Conservation (phyloP, 2,329 filamentous ascomycete genomes). For the Pseudocercospora ulei region DNA sequence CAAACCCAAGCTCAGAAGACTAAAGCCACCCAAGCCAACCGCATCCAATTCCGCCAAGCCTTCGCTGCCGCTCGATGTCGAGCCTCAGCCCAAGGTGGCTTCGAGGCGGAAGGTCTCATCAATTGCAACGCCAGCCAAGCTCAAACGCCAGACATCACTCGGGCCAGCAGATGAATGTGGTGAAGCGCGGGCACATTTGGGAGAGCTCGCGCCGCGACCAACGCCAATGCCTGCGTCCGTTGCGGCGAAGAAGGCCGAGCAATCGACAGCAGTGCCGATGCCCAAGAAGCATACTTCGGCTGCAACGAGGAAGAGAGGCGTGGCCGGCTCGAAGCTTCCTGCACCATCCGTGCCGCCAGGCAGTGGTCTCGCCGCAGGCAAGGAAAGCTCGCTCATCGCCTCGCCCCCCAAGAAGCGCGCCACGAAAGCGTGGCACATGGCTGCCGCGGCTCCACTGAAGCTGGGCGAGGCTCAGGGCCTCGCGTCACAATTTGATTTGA, state of each 20-base stretch:
- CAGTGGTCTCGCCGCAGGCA: constrained; percentile 17
- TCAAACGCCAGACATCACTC: constrained; percentile 8
- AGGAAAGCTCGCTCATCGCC: constrained; percentile 26
- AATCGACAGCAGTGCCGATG: constrained; percentile 1
- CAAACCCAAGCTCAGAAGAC: constrained; percentile 28
- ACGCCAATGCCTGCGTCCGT: constrained; percentile 8
- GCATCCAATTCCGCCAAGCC: constrained; percentile 21
- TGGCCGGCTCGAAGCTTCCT: constrained; percentile 21
- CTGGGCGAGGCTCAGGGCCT: constrained; percentile 12
- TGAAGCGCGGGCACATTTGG: constrained; percentile 2
- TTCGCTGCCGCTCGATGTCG: constrained; percentile 5
- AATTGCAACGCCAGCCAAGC: constrained; percentile 33
- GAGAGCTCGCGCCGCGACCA: constrained; percentile 2
- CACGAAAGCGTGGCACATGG: constrained; percentile 11
- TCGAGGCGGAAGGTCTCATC: constrained; percentile 28
- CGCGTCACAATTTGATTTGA: constrained; percentile 28
- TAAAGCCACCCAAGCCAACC: constrained; percentile 22
- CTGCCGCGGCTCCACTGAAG: constrained; percentile 10
- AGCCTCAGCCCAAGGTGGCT: constrained; percentile 4
- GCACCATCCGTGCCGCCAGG: constrained; percentile 15
- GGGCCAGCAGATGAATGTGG: not conserved
- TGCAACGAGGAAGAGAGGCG: constrained; percentile 15
- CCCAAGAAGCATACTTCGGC: constrained; percentile 5
- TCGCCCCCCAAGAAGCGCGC: constrained; percentile 30
- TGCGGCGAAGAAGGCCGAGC: constrained; percentile 1